Evolutionary conservation across 73 alveolate genomes (phyloP), one percentile per base, ranked within the genome.

Genomic region (Paramecium tetraurelia): DNA sequence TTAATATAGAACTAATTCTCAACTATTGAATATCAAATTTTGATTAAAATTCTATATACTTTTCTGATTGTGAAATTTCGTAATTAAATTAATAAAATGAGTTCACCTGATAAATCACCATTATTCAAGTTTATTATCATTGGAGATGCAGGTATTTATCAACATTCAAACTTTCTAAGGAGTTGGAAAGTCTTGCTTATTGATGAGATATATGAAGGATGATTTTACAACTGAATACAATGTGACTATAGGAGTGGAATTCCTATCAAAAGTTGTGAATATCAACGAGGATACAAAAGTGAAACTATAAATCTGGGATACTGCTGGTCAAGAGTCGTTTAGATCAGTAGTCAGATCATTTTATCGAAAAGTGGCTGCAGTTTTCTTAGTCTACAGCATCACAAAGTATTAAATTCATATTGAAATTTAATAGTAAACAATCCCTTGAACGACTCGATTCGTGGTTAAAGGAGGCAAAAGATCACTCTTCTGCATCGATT

Each of bases 321-420:
- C 95, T 33, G 95, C 95, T 4, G 95, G 95, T 12, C 40, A 92
- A 92, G 95, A 92, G 92, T 93, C 98, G 36, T 98, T 96, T 92
- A 89, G 98, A 90, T 93, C 98, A 16, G 95, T 98, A 58, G 97
- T 98, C 14, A 95, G 98, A 92, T 92, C 97, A 53, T 98, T 97
- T 94, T 98, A 98, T 86, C 92, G 97, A 92, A 97, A 97, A 38
- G 97, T 99, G 10, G 97, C 96, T 40, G 95, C 98, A 58, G 99
- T 98, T 11, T 95, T 98, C 57, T 94, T 98, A 58, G 98, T 96
- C 1, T 97, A 97, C 92, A 96, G 96, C 35, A 94, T 97, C n/a
- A 93, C 97, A 7, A 97, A 85, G 93, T 85, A 85, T 58, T 11
- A 63, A 16, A 4, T 31, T 11, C 46, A 18, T 53, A 4, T 18